Evolutionary conservation across 75 land plant species (phyloP).

Genomic region (Adiantum capillusveneris): DNA sequence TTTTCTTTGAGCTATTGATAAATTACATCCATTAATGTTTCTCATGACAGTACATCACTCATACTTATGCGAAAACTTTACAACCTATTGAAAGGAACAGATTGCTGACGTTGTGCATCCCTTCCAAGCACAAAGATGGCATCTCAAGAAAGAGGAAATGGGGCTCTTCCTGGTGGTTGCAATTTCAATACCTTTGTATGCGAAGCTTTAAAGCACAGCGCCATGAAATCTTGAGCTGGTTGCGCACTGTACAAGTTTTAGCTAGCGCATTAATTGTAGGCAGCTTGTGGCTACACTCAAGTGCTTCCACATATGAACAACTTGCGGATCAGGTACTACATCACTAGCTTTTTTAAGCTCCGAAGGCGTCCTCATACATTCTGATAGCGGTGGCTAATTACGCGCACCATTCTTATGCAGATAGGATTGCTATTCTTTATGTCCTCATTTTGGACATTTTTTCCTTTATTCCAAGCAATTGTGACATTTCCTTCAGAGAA

Average conservation of each 20-base stretch:
- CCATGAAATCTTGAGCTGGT: slow-evolving; percentile 73
- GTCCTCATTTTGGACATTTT: slow-evolving; percentile 84
- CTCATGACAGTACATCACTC: too few relatives aligned
- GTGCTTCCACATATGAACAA: slow-evolving; percentile 27
- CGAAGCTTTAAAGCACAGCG: slow-evolving; percentile 77
- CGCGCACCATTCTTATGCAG: too few relatives aligned
- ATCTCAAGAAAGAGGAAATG: too few relatives aligned
- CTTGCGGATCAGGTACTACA: slow-evolving; percentile 56
- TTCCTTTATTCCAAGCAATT: slow-evolving; percentile 86
- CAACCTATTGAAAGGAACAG: too few relatives aligned
- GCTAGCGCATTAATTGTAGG: slow-evolving; percentile 61
- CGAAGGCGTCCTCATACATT: too few relatives aligned
- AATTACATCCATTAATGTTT: too few relatives aligned
- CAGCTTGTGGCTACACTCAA: slow-evolving; percentile 77
- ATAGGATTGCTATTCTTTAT: slow-evolving; percentile 78
- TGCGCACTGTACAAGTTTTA: slow-evolving; percentile 63
- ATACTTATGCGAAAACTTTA: too few relatives aligned
- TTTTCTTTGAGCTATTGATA: too few relatives aligned
- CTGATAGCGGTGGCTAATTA: too few relatives aligned
- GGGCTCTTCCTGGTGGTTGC: slow-evolving; percentile 73
- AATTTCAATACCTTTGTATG: slow-evolving; percentile 48
- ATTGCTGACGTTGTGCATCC: too few relatives aligned
- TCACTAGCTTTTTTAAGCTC: too few relatives aligned
- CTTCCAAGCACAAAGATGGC: too few relatives aligned
- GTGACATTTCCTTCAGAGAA: slow-evolving; percentile 92